Percentiles rank a stretch among this genome's conserved stretches.
Evolutionary conservation across 768 basidiomycete genomes (phyloP).

Genomic region (Sutorius australiensis): DNA sequence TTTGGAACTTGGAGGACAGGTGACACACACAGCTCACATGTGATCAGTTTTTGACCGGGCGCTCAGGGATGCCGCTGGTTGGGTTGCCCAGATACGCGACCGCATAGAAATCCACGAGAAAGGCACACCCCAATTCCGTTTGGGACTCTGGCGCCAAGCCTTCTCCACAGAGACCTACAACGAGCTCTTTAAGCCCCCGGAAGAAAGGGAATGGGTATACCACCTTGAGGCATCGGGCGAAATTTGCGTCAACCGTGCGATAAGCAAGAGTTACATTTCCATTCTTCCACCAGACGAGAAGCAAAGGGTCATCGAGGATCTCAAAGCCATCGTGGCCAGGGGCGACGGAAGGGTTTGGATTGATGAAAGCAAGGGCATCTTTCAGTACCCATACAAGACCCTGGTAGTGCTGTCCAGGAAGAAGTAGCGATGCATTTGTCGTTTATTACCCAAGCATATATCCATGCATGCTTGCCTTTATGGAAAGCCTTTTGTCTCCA

Average conservation of each 20-base stretch:
- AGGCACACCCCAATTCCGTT: slow-evolving; percentile 80
- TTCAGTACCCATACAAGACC: slow-evolving; percentile 78
- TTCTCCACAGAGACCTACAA: slow-evolving; percentile 65
- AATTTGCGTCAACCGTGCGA: slow-evolving; percentile 59
- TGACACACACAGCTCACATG: slow-evolving; percentile 16
- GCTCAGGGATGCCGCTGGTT: slow-evolving; percentile 53
- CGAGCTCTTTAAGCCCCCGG: slow-evolving; percentile 52
- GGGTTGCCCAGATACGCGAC: slow-evolving; percentile 73
- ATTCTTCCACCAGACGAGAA: slow-evolving; percentile 57
- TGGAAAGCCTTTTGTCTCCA: too few species aligned
- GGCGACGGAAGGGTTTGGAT: slow-evolving; percentile 73
- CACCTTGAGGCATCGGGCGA: slow-evolving; percentile 50
- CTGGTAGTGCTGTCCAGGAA: slow-evolving; percentile 50
- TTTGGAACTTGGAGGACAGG: slow-evolving; percentile 94
- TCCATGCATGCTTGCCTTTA: background rate
- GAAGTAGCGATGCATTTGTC: slow-evolving; percentile 27
- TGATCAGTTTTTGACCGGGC: background rate
- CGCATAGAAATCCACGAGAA: slow-evolving; percentile 63
- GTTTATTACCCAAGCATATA: background rate
- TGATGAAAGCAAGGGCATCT: slow-evolving; percentile 65
- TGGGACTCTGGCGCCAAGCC: slow-evolving; percentile 65
- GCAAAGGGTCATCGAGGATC: slow-evolving; percentile 44
- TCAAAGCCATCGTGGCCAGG: slow-evolving; percentile 52
- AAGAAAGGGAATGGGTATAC: slow-evolving; percentile 56
- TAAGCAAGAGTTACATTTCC: slow-evolving; percentile 84